Evolutionary conservation across 164 flowering plant species (phyloP), one percentile per base, ranked within the genome.

Genomic region (Stephania cephalantha): DNA sequence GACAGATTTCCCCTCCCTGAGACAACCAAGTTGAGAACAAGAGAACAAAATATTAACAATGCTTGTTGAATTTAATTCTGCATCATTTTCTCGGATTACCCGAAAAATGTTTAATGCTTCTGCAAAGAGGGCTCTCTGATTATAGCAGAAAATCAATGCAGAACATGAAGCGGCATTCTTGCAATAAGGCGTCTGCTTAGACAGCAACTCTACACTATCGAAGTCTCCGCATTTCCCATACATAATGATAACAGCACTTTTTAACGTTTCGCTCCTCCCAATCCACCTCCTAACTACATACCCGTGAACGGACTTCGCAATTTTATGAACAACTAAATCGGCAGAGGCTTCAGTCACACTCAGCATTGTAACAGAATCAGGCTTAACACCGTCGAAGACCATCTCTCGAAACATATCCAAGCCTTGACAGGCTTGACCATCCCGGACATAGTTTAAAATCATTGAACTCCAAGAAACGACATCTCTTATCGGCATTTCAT

Each of bases 391-490:
- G 76, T 82, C 82, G 20, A 20, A 64, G 3, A 85, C 78, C 98
- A 94, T 90, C 71, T 65, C 25, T 15, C 80, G 78, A 73, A 89
- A 89, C 58, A 84, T 72, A 68, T 82, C 85, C 77, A 92, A 70
- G 18, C 86, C 94, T 72, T 86, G 83, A 20, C 58, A 29, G 8
- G 76, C 75, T 31, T 65, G 67, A 30, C 87, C 92, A 82, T 85
- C 85, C 55, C 79, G 86, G 6, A 90, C 82, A 78, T 80, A 89
- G 53, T 79, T 75, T 6, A 79, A 83, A 50, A 92, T 74, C 52
- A 90, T 84, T 0, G 92, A 84, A 76, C 93, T 89, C 98, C 98
- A 94, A 0, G 88, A 81, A 75, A 94, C 90, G 44, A 87, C 82
- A 79, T 92, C 97, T 74, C 86, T 91, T 2, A 48, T 70, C 0